These are phyloP conservation scores for Ceratobasidium sp. DNA, from an alignment of 1,284 basidiomycete species.

Conservation along the genomic window DNA sequence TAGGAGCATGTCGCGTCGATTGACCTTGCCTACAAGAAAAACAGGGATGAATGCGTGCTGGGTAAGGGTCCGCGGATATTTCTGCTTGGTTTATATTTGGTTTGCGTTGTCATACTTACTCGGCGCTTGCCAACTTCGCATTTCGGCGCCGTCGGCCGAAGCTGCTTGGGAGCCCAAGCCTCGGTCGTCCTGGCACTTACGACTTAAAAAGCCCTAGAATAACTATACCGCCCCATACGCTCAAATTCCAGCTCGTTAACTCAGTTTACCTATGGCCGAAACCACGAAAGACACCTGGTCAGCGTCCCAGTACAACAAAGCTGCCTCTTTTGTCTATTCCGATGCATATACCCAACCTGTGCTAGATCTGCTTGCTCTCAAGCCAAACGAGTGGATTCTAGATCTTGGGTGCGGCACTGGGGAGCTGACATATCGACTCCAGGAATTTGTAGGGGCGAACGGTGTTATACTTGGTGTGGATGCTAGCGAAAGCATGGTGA, in stretches of 20 bases:
- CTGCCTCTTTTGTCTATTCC: constrained; percentile 76
- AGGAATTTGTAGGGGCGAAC: constrained; percentile 58
- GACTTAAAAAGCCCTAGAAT: constrained; percentile 11
- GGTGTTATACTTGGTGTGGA: constrained; percentile 75
- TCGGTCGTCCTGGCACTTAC: neutral
- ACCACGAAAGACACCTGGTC: constrained; percentile 53
- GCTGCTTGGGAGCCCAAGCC: neutral
- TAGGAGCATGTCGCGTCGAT: no score
- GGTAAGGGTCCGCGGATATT: no score
- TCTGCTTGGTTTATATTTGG: no score
- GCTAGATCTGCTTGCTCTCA: constrained; percentile 64
- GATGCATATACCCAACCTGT: constrained; percentile 66
- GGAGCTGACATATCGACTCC: constrained; percentile 68
- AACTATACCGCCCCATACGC: neutral
- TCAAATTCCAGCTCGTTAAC: neutral
- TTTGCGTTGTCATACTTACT: no score
- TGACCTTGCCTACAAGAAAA: no score
- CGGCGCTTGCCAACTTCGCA: neutral
- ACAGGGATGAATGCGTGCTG: no score
- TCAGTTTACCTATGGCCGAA: neutral
- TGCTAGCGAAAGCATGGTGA: constrained; percentile 73
- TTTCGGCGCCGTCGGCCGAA: constrained; percentile 33
- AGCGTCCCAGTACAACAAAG: constrained; percentile 63
- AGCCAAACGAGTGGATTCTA: constrained; percentile 70
- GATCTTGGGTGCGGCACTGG: constrained; percentile 87